These are phyloP conservation scores for Neofusicoccum parvum DNA, from an alignment of 2,329 filamentous ascomycete species.

Conservation along the genomic window DNA sequence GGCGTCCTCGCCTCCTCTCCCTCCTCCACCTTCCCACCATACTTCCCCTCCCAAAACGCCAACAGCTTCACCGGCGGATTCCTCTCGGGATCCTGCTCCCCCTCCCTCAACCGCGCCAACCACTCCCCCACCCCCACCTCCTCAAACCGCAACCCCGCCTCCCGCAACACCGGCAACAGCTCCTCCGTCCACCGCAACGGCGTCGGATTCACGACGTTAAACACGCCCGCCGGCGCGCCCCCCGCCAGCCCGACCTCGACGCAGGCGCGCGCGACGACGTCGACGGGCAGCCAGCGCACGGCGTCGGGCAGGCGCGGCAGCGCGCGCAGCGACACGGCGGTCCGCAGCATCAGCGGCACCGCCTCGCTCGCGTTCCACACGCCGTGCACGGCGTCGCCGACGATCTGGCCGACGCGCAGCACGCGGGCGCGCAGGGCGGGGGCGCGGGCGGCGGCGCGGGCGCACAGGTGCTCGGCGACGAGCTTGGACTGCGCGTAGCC, in stretches of 20 bases:
- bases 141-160: slow-evolving; percentile 40
- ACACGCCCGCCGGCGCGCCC: slow-evolving; percentile 35
- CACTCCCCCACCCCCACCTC: slow-evolving; percentile 28
- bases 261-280: slow-evolving; percentile 43
- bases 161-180: slow-evolving; percentile 54
- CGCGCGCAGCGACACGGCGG: slow-evolving; percentile 49
- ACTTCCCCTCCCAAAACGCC: slow-evolving; percentile 35
- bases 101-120: slow-evolving; percentile 30
- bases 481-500: slow-evolving; percentile 56
- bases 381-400: slow-evolving; percentile 50
- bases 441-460: slow-evolving; percentile 24
- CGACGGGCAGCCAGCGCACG: slow-evolving; percentile 48
- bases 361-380: slow-evolving; percentile 55
- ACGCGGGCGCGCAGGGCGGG: slow-evolving; percentile 34
- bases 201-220: slow-evolving; percentile 56
- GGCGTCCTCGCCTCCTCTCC: no score
- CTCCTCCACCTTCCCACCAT: slow-evolving; percentile 25
- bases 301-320: slow-evolving; percentile 48
- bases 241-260: slow-evolving; percentile 24
- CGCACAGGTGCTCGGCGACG: slow-evolving; percentile 51
- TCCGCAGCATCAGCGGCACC: slow-evolving; percentile 53
- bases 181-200: slow-evolving; percentile 56
- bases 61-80: slow-evolving; percentile 35
- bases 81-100: slow-evolving; percentile 27
- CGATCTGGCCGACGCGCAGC: slow-evolving; percentile 49